A percentile compares a stretch with the other conserved stretches of the same genome.
phyloP scores from a whole-genome alignment of 1,284 basidiomycete genomes.

The Singerocomus inundabilis region DNA sequence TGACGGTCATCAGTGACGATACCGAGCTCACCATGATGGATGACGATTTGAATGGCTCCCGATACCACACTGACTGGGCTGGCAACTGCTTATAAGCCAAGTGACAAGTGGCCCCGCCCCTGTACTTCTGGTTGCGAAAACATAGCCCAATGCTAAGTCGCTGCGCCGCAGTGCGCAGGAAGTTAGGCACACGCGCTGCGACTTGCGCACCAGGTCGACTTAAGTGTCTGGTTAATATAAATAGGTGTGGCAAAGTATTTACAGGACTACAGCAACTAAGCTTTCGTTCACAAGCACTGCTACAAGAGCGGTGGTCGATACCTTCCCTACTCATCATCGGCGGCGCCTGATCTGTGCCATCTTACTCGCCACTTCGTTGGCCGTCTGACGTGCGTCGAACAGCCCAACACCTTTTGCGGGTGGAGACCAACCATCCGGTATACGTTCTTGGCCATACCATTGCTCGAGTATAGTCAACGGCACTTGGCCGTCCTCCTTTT shows the following conservation, averaged over 20 bases:
- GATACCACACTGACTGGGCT: too few relatives aligned
- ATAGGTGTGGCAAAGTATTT: conserved; percentile 1
- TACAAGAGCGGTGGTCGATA: neutral
- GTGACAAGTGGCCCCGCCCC: neutral
- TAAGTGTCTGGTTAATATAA: neutral
- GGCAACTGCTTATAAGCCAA: conserved; percentile 14
- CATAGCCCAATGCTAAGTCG: neutral
- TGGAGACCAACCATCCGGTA: conserved; percentile 49
- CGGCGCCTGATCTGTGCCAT: conserved; percentile 27
- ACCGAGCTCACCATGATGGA: conserved; percentile 19
- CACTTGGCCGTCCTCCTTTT: conserved; percentile 32
- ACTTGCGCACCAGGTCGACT: neutral
- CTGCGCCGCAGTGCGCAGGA: conserved; percentile 18
- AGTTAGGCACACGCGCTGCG: conserved; percentile 1
- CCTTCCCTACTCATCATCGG: neutral
- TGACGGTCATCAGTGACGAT: neutral
- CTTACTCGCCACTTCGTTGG: conserved; percentile 27
- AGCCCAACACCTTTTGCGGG: conserved; percentile 24
- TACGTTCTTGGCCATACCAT: conserved; percentile 53
- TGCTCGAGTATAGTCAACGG: conserved; percentile 38
- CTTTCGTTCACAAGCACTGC: neutral
- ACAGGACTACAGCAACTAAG: conserved; percentile 9
- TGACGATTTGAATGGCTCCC: neutral
- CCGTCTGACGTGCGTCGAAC: conserved; percentile 24
- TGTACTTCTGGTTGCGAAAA: neutral